Evolutionary conservation across 2,329 filamentous ascomycete species (phyloP).

Genomic region (Geosmithia putterillii): DNA sequence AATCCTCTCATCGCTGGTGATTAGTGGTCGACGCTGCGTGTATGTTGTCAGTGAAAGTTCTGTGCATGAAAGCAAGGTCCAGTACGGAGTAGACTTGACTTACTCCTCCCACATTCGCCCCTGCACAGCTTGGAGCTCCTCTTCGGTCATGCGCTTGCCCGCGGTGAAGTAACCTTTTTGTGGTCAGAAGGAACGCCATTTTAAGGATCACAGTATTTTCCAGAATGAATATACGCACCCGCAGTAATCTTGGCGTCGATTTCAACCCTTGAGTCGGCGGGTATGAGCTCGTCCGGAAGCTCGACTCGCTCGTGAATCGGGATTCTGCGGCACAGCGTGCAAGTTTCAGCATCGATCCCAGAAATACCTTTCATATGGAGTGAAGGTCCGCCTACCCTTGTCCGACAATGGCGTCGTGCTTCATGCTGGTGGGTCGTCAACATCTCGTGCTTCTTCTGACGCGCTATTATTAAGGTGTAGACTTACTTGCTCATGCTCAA

Average conservation of each 20-base stretch:
- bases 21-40: conserved; percentile 23
- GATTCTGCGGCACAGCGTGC: conserved; percentile 36
- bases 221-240: conserved; percentile 40
- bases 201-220: background rate
- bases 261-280: conserved; percentile 89
- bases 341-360: background rate
- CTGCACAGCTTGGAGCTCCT: conserved; percentile 75
- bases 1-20: background rate
- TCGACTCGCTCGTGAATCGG: conserved; percentile 84
- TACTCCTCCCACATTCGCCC: conserved; percentile 86
- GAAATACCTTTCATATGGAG: background rate
- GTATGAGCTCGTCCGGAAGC: conserved; percentile 87
- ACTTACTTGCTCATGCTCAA: conserved; percentile 91
- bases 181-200: background rate
- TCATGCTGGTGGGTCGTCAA: conserved; percentile 48
- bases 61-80: background rate
- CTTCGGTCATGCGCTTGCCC: conserved; percentile 77
- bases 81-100: too few relatives aligned
- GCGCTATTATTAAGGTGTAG: background rate
- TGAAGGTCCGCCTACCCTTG: conserved; percentile 46
- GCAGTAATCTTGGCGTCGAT: conserved; percentile 98
- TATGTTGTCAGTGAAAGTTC: background rate
- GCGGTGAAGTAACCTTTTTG: conserved; percentile 62
- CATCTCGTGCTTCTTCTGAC: conserved; percentile 1
- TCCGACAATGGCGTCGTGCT: conserved; percentile 77